A percentile compares a stretch with the other conserved stretches of the same genome.
Evolutionary conservation across 75 land plant species (phyloP).

Genomic region (Sequoiadendron giganteum): DNA sequence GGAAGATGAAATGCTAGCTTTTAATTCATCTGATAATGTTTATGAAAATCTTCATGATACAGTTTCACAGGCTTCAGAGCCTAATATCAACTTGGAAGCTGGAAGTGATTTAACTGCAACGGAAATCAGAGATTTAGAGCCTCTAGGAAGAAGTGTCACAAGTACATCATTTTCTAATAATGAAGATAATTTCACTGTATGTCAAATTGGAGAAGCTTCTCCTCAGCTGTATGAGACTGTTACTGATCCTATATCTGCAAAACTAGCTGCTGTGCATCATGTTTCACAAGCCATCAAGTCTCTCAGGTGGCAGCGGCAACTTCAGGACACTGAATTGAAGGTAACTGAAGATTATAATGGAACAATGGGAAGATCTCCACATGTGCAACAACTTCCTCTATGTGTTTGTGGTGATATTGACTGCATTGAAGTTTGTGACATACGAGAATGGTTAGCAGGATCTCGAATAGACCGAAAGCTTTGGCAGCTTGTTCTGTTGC

Average conservation of each 20-base stretch:
- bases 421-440: constrained; percentile 94
- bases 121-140: constrained; percentile 1
- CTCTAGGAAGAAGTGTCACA: constrained; percentile 3
- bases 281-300: constrained; percentile 97
- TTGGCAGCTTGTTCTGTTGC: constrained; percentile 89
- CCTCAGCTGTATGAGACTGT: constrained; percentile 35
- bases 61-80: constrained; percentile 12
- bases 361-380: constrained; percentile 14
- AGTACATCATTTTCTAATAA: not conserved
- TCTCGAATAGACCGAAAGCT: constrained; percentile 76
- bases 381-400: constrained; percentile 39
- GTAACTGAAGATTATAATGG: constrained; percentile 18
- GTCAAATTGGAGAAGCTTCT: constrained; percentile 26
- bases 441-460: constrained; percentile 78
- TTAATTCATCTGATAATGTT: constrained; percentile 5
- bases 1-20: constrained; percentile 7
- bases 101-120: constrained; percentile 9
- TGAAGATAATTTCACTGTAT: constrained; percentile 23
- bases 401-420: constrained; percentile 95
- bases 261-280: constrained; percentile 95
- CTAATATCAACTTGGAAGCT: constrained; percentile 10
- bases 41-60: constrained; percentile 4
- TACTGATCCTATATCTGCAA: constrained; percentile 78
- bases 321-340: constrained; percentile 51
- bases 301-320: constrained; percentile 88